Conservation (phyloP, 495 filamentous ascomycete species). For the Elasticomyces elasticus region DNA sequence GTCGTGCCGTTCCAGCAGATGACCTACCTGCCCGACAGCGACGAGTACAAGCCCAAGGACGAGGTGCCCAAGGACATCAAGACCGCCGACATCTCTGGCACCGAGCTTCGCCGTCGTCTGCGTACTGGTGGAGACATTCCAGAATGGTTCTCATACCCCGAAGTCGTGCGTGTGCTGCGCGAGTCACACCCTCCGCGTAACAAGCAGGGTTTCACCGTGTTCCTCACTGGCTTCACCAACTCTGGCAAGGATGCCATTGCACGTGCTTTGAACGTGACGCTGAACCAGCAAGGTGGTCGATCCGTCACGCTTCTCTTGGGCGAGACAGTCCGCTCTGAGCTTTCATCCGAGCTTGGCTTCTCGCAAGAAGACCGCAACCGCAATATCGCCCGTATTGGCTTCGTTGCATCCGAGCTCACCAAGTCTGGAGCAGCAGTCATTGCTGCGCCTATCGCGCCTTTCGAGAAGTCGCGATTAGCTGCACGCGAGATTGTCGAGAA, state of each 20-base stretch:
- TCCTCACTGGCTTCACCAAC: constrained; percentile 95
- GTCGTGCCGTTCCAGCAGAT: constrained; percentile 99
- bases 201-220: constrained; percentile 92
- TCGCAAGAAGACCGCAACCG: constrained; percentile 83
- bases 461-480: constrained; percentile 60
- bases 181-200: constrained; percentile 86
- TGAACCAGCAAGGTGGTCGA: constrained; percentile 96
- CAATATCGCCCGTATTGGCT: constrained; percentile 93
- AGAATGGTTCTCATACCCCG: constrained; percentile 99
- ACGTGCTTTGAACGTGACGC: constrained; percentile 87
- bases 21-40: constrained; percentile 93
- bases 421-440: constrained; percentile 90
- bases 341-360: constrained; percentile 94
- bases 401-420: constrained; percentile 91
- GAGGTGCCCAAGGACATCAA: constrained; percentile 72
- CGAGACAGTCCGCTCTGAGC: constrained; percentile 86
- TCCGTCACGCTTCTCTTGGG: constrained; percentile 88
- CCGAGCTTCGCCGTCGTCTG: constrained; percentile 83
- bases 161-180: constrained; percentile 90
- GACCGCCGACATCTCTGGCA: constrained; percentile 94
- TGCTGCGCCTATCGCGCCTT: constrained; percentile 93
- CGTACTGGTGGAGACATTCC: constrained; percentile 87
- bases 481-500: constrained; percentile 79
- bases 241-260: constrained; percentile 93
- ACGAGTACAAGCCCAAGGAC: constrained; percentile 90